Base-by-base conservation (phyloP, 345 rosid genomes). In the Pseudoturritis turrita region DNA sequence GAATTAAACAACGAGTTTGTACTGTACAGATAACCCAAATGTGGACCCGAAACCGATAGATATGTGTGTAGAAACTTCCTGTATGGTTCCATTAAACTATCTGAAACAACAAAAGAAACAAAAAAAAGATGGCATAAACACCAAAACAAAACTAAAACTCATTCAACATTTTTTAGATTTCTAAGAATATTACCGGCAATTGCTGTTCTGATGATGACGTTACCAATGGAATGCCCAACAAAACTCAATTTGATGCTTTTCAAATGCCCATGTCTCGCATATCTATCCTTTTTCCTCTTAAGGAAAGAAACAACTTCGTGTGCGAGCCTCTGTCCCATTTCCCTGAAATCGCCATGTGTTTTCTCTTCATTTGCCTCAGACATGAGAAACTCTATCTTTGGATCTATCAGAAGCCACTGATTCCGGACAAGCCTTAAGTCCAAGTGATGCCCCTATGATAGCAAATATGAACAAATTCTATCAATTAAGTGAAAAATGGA, bases 201-300 rank as follows among this genome's bases (percentile, higher is more conserved):
- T 35, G 96, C 96, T 70, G 99, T 75, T 79, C 98, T 81, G 73
- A 91, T 80, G 71, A 95, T 91, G 65, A 95, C 73, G 62, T 91
- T 95, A 78, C 98, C 99, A 70, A 95, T 88, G 47, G 98, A 95
- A 82, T 95, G 99, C 33, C 98, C 98, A 51, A 88, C 96, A 81
- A 95, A 95, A 82, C 96, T 89, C 73, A 95, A 83, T 79, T 84
- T 91, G 83, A 95, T 84, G 61, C 79, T 73, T 82, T 79, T 89
- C 54, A 87, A 67, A 64, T 74, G 70, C 31, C 90, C 90, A 6
- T 82, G 83, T 79, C 86, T 89, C 3, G 97, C 81, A 71, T 81
- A 72, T 76, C 69, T 87, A 62, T 83, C 96, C 76, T 85, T 82
- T 78, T 91, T 91, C 88, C 74, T 89, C 76, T 88, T 85, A 9